These are phyloP conservation scores for Aurantiochytrium sp. DNA, from an alignment of 108 stramenopile genomes.

Conservation along the genomic window DNA sequence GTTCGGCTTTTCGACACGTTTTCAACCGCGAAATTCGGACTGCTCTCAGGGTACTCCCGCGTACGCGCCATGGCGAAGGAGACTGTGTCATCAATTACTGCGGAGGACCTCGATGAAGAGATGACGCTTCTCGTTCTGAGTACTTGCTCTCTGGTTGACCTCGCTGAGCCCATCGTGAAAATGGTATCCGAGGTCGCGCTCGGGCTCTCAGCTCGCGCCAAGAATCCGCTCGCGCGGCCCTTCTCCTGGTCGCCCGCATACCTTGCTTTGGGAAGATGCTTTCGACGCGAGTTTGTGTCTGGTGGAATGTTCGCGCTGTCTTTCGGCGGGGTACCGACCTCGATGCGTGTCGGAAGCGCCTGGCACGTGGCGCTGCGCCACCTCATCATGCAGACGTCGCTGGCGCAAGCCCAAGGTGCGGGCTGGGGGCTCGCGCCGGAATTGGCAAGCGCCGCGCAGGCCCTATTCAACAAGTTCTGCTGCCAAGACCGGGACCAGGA, in stretches of 20 bases:
- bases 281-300: background rate
- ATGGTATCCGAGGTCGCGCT: background rate
- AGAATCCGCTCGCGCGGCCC: background rate
- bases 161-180: background rate
- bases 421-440: background rate
- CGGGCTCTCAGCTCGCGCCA: background rate
- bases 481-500: background rate
- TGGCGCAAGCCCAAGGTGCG: background rate
- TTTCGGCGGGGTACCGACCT: background rate
- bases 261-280: background rate
- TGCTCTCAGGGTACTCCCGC: background rate
- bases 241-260: background rate
- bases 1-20: too few species aligned
- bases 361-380: background rate
- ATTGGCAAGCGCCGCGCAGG: background rate
- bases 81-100: too few species aligned
- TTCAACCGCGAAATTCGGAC: too few species aligned
- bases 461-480: background rate
- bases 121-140: background rate
- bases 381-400: background rate
- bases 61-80: background rate
- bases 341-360: background rate
- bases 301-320: background rate
- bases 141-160: too few species aligned
- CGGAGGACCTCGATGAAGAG: background rate